phyloP scores from a whole-genome alignment of 192 early-diverging fungal species.

The Entomortierella parvispora region DNA sequence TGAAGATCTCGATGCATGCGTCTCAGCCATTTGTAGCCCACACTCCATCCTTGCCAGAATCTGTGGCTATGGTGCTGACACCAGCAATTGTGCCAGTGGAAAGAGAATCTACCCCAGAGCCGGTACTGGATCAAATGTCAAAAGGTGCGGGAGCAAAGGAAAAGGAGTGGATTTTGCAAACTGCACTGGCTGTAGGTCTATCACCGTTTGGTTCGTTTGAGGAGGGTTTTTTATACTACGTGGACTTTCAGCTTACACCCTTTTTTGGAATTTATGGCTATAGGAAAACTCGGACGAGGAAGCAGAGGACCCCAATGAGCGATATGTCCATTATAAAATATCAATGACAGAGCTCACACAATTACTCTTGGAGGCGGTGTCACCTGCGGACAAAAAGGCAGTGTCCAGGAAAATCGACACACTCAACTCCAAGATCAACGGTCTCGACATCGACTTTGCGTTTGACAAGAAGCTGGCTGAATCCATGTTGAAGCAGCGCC shows the following conservation, averaged over 20 bases:
- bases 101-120: neutral
- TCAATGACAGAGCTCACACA: constrained; percentile 10
- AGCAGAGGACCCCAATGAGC: constrained; percentile 45
- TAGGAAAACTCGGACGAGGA: constrained; percentile 48
- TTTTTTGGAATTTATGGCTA: neutral
- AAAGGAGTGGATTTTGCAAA: constrained; percentile 47
- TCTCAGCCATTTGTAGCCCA: constrained; percentile 23
- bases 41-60: constrained; percentile 36
- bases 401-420: constrained; percentile 38
- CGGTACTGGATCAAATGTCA: neutral
- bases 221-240: neutral
- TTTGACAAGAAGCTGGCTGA: constrained; percentile 52
- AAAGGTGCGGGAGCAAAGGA: constrained; percentile 3
- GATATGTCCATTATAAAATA: constrained; percentile 37
- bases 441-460: constrained; percentile 54
- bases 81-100: neutral
- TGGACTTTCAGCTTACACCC: neutral
- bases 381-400: constrained; percentile 13
- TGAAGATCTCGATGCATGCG: constrained; percentile 42
- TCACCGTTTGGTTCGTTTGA: neutral
- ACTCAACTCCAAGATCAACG: constrained; percentile 35
- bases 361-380: constrained; percentile 7
- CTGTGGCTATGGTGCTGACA: constrained; percentile 2
- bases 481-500: constrained; percentile 25
- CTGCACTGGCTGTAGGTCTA: constrained; percentile 40